phyloP scores from a whole-genome alignment of 1,284 basidiomycete species.

The Xerocomus minutiporus region DNA sequence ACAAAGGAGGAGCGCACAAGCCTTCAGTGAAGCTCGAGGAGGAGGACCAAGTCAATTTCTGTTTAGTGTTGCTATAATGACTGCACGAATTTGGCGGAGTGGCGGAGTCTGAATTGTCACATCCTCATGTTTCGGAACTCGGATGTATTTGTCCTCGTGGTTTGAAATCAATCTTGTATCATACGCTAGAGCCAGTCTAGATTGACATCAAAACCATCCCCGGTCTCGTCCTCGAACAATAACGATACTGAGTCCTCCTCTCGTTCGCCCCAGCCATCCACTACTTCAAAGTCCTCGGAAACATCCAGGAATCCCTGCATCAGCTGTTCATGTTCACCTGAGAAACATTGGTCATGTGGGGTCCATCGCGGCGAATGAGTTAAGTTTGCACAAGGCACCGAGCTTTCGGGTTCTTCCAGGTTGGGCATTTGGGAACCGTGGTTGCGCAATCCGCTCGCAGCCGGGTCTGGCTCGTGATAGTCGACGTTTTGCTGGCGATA shows the following conservation, averaged over 20 bases:
- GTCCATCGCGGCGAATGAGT: slow-evolving; percentile 8
- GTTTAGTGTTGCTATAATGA: slow-evolving; percentile 15
- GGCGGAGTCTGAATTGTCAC: slow-evolving; percentile 19
- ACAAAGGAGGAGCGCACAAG: slow-evolving; percentile 28
- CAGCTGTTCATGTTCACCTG: slow-evolving; percentile 14
- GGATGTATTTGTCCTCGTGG: slow-evolving; percentile 11
- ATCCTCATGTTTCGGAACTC: slow-evolving; percentile 19
- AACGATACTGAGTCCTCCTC: slow-evolving; percentile 17
- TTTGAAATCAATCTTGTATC: slow-evolving; percentile 19
- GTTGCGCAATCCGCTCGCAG: slow-evolving; percentile 8
- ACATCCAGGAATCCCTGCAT: slow-evolving; percentile 11
- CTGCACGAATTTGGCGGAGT: slow-evolving; percentile 23
- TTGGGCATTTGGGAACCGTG: slow-evolving; percentile 10
- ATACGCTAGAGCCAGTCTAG: slow-evolving; percentile 7
- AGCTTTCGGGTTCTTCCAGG: slow-evolving; percentile 21
- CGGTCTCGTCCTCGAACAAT: slow-evolving; percentile 2
- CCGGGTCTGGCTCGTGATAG: slow-evolving; percentile 9
- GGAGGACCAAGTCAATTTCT: slow-evolving; percentile 9
- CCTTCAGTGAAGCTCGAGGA: slow-evolving; percentile 5
- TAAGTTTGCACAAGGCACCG: slow-evolving; percentile 2
- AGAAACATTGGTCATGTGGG: slow-evolving; percentile 12
- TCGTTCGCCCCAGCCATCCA: slow-evolving; percentile 9
- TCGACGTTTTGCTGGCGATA: slow-evolving; percentile 16
- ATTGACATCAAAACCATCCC: slow-evolving; percentile 9
- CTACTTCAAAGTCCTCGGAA: slow-evolving; percentile 11